Base-by-base conservation (phyloP, 2,329 filamentous ascomycete genomes). In the Neurospora sp. region DNA sequence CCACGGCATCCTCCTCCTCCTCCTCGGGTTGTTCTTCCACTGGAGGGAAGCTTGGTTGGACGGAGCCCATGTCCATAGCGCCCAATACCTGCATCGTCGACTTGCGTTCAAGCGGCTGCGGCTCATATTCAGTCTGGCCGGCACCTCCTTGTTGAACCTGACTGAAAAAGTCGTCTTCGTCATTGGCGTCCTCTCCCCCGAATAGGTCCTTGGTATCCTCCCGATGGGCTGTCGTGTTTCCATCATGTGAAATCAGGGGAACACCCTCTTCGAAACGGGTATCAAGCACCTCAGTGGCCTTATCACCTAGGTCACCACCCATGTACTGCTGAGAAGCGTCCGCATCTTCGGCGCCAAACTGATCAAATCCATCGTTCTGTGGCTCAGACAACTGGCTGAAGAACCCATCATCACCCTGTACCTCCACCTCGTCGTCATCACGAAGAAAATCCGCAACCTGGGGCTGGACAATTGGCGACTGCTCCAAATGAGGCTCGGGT, bases 231-330 rank as follows among this genome's bases (percentile, higher is more conserved):
- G 69, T 46, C 38, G 68, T 67, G 11, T 80, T 74, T 2, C 76
- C 69, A 67, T 81, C 78, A 23, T 83, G 81, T 0, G 74, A 68
- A 74, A 88, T 87, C 71, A 93, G 79, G 1, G 90, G 90, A 4
- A 93, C 71, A 0, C 90, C 90, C 79, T 93, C 91, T 70, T 91
- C 90, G 73, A 85, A 93, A 66, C 90, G 86, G 33, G 86, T 85
- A 36, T 90, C 86, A 1, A 81, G 80, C 28, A 80, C 81, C 43
- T 84, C 81, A 42, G 81, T 81, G 13, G 82, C 79, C 1, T 77
- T 72, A 58, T 78, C 81, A 28, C 79, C 77, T 0, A 84, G 72
- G 23, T 84, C 81, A 15, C 84, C 81, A 9, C 84, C 84, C 66
- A 84, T 77, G 9, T 79, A 81, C 62, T 78, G 76, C 15, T 81